Conservation (phyloP, 2,329 filamentous ascomycete species). For the Tolypocladium endophyticum region DNA sequence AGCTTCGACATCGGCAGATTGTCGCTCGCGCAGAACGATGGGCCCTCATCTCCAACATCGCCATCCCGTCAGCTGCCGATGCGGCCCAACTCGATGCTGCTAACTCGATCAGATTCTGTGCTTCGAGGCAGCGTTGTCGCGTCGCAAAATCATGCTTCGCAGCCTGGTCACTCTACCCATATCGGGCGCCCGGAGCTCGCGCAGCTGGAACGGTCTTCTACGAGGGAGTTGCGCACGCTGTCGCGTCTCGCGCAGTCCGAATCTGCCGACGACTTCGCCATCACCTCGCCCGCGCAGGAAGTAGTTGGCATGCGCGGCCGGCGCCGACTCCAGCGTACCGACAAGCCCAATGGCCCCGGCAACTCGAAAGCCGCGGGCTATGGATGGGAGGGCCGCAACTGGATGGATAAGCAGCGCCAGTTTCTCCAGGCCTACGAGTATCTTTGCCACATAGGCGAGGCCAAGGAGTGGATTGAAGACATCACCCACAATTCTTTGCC, state of each 20-base stretch:
- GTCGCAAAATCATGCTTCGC: conserved; percentile 18
- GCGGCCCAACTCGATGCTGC: conserved; percentile 51
- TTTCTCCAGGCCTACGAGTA: conserved; percentile 97
- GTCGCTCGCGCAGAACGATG: conserved; percentile 35
- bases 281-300: conserved; percentile 69
- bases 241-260: conserved; percentile 72
- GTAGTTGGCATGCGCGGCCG: conserved; percentile 82
- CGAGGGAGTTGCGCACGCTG: conserved; percentile 76
- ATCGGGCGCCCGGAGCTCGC: conserved; percentile 65
- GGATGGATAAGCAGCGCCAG: conserved; percentile 98
- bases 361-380: conserved; percentile 42
- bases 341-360: conserved; percentile 36
- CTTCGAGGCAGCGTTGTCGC: conserved; percentile 22
- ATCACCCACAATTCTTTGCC: conserved; percentile 78
- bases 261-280: conserved; percentile 68
- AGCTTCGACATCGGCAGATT: conserved; percentile 52
- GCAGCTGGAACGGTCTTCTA: conserved; percentile 77
- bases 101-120: conserved; percentile 47
- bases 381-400: conserved; percentile 74
- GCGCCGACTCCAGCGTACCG: conserved; percentile 66
- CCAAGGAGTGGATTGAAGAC: conserved; percentile 97
- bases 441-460: conserved; percentile 95
- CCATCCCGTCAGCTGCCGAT: conserved; percentile 30
- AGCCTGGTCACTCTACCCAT: conserved; percentile 24
- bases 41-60: conserved; percentile 28